A percentile compares a stretch with the other conserved stretches of the same genome.
Conservation (phyloP, 306 rosid species). For the Prunus campanulata region DNA sequence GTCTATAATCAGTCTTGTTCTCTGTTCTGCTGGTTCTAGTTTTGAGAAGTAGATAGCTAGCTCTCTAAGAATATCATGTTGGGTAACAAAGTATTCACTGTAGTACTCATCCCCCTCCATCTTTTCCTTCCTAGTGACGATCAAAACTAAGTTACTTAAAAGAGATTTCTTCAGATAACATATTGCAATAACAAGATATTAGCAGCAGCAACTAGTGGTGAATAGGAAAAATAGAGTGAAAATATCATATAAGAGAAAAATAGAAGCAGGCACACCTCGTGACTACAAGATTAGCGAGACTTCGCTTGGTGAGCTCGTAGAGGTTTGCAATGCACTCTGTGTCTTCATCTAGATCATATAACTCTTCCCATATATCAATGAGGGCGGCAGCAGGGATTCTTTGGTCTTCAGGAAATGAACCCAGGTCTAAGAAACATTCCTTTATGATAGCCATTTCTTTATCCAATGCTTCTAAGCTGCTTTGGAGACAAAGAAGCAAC, state of each 20-base stretch:
- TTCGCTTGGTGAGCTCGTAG: slow-evolving; percentile 21
- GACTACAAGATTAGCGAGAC: slow-evolving; percentile 38
- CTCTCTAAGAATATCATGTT: slow-evolving; percentile 60
- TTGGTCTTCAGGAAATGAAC: slow-evolving; percentile 60
- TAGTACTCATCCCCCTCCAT: slow-evolving; percentile 33
- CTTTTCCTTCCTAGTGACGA: slow-evolving; percentile 36
- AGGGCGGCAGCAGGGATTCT: slow-evolving; percentile 52
- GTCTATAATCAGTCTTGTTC: slow-evolving; percentile 48
- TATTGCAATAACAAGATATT: not conserved
- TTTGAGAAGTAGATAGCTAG: slow-evolving; percentile 43
- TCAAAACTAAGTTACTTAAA: not conserved
- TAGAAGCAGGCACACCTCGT: slow-evolving; percentile 42
- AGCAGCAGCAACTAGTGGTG: not conserved
- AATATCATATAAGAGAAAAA: not conserved
- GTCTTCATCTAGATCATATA: slow-evolving; percentile 36
- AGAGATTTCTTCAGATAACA: not conserved
- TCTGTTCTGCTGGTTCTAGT: slow-evolving; percentile 25
- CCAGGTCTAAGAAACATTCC: slow-evolving; percentile 53
- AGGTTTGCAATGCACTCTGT: slow-evolving; percentile 37
- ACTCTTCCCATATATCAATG: slow-evolving; percentile 56
- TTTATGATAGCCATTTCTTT: slow-evolving; percentile 14
- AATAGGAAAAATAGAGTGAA: no score
- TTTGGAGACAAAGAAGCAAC: slow-evolving; percentile 42
- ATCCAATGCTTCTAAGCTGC: slow-evolving; percentile 37
- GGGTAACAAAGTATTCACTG: slow-evolving; percentile 46